These are phyloP conservation scores for Eucalyptus polyanthemos DNA, from an alignment of 345 rosid genomes.

Conservation along the genomic window DNA sequence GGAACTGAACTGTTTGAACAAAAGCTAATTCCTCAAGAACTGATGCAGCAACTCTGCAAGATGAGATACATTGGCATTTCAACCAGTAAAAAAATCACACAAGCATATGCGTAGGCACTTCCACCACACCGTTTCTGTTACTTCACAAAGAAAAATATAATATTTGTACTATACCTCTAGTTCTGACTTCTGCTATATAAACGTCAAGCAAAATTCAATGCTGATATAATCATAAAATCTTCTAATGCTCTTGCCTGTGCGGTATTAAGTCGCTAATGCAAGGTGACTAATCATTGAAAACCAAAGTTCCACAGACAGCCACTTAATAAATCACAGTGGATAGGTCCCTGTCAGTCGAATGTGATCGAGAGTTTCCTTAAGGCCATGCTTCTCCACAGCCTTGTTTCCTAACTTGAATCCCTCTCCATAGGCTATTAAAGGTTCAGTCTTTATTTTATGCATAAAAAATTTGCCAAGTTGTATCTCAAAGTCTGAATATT, in stretches of 20 bases:
- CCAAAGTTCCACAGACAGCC: neutral
- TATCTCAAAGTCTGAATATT: conserved; percentile 67
- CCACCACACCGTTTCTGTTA: neutral
- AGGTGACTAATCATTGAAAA: neutral
- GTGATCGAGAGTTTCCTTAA: conserved; percentile 63
- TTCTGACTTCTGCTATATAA: neutral
- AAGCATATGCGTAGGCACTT: neutral
- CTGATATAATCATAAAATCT: neutral
- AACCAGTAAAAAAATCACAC: neutral
- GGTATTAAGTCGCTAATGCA: neutral
- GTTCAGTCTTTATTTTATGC: conserved; percentile 68
- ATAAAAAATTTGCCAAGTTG: conserved; percentile 77
- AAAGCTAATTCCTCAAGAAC: neutral
- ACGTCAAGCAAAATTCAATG: neutral
- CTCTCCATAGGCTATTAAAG: conserved; percentile 68
- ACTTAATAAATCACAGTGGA: neutral
- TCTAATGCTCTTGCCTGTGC: neutral
- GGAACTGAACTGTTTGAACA: neutral
- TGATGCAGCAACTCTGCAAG: neutral
- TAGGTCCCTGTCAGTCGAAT: conserved; percentile 37
- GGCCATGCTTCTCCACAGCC: conserved; percentile 61
- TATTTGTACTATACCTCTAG: neutral
- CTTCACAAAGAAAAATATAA: neutral
- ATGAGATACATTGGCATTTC: neutral
- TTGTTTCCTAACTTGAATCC: conserved; percentile 65